Evolutionary conservation across 345 rosid species (phyloP), one percentile per base, ranked within the genome.

Genomic region (Bruguiera parviflora): DNA sequence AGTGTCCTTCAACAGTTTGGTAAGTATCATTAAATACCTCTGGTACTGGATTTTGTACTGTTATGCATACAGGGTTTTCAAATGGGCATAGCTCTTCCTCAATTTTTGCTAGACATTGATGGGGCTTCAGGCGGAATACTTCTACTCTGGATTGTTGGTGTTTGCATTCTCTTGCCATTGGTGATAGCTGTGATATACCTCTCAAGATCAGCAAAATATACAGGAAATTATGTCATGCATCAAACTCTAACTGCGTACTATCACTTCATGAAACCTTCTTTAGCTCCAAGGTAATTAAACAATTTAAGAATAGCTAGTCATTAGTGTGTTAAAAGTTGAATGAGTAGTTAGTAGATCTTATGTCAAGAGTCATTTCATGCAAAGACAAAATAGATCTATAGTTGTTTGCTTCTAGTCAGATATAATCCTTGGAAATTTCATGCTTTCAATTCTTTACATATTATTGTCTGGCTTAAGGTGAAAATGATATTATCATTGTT

Each of bases 71-170:
- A 92, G 98, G 98, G 99, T 5, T 96, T 96, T 83, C 96, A 96
- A 96, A 89, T 96, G 97, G 99, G 99, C 70, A 90, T 96, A 56
- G 99, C 99, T 66, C 98, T 96, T 67, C 99, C 99, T 47, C 93
- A 87, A 70, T 96, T 95, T 78, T 84, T 92, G 71, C 83, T 95
- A 46, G 81, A 95, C 84, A 92, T 92, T 47, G 97, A 95, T 74
- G 98, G 98, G 69, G 89, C 96, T 67, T 92, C 87, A 53, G 99
- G 97, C 80, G 99, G 99, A 81, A 92, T 95, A 70, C 88, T 95
- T 69, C 79, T 96, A 64, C 94, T 95, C 70, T 92, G 98, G 98
- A 92, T 95, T 43, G 99, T 95, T 76, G 99, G 97, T 61, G 77
- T 92, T 66, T 95, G 99, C 78, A 95, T 95, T 79, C 98, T 95